These are phyloP conservation scores for Penicillium maclennaniae DNA, from an alignment of 495 filamentous ascomycete genomes.

Conservation along the genomic window DNA sequence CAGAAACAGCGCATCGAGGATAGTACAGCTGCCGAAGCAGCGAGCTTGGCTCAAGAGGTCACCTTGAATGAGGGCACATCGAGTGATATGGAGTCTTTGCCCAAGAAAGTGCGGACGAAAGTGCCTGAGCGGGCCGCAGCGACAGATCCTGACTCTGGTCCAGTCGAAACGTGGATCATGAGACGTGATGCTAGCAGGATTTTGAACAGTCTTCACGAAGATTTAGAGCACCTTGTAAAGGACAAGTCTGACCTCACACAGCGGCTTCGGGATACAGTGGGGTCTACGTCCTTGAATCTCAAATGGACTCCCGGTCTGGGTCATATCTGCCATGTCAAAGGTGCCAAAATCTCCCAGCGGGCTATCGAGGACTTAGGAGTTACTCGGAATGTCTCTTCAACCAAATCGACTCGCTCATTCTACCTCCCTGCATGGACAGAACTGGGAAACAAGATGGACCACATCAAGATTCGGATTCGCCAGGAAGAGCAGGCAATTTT, in stretches of 20 bases:
- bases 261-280: conserved; percentile 52
- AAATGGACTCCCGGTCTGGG: conserved; percentile 80
- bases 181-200: conserved; percentile 61
- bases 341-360: conserved; percentile 58
- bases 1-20: conserved; percentile 75
- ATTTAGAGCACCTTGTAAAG: conserved; percentile 53
- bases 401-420: conserved; percentile 80
- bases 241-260: conserved; percentile 59
- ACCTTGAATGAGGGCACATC: conserved; percentile 54
- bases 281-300: conserved; percentile 63
- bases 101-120: conserved; percentile 42
- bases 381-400: conserved; percentile 65
- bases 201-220: conserved; percentile 62
- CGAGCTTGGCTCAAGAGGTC: conserved; percentile 64
- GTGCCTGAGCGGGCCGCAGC: conserved; percentile 21
- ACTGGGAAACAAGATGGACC: conserved; percentile 71
- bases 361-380: conserved; percentile 40
- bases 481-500: conserved; percentile 77
- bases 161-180: conserved; percentile 80
- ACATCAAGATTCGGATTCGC: conserved; percentile 67
- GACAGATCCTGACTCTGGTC: conserved; percentile 28
- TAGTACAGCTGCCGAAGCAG: conserved; percentile 61
- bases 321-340: conserved; percentile 87
- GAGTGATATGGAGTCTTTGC: conserved; percentile 42
- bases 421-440: conserved; percentile 79